Percentiles rank a stretch among this genome's conserved stretches.
Conservation (phyloP, 2,329 filamentous ascomycete genomes). For the Tolypocladium inflatum region DNA sequence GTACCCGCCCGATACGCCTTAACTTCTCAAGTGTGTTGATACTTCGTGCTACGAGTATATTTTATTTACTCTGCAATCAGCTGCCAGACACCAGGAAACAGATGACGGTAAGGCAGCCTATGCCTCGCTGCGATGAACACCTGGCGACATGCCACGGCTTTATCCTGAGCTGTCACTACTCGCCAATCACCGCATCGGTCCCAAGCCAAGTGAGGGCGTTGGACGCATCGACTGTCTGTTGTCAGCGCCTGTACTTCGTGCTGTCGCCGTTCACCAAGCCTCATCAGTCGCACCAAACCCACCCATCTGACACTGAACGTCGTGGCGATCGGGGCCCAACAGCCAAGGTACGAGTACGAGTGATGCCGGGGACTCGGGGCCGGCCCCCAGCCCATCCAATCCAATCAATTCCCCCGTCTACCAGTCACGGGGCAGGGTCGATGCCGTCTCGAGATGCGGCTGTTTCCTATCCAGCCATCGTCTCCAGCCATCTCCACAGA, state of each 20-base stretch:
- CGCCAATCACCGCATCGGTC: not conserved
- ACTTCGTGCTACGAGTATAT: too few species aligned
- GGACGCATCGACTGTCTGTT: not conserved
- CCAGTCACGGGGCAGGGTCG: not conserved
- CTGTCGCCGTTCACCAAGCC: not conserved
- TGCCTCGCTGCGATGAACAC: too few species aligned
- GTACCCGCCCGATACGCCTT: not conserved
- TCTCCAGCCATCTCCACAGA: not conserved
- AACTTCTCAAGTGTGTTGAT: too few species aligned
- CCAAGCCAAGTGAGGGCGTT: not conserved
- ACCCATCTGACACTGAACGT: not conserved
- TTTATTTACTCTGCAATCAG: too few species aligned
- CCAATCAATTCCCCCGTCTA: not conserved
- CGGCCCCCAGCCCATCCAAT: not conserved
- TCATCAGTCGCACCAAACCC: not conserved
- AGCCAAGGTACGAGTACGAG: not conserved
- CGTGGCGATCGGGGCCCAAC: not conserved
- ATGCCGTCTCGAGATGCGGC: not conserved
- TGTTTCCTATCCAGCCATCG: not conserved
- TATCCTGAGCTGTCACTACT: not conserved
- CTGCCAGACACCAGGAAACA: too few species aligned
- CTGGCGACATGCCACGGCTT: not conserved
- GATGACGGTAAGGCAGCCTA: too few species aligned
- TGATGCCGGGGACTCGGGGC: too few species aligned
- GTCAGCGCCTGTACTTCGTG: too few species aligned